Evolutionary conservation across 345 rosid genomes (phyloP).

Genomic region (Eucalyptus curtisii): DNA sequence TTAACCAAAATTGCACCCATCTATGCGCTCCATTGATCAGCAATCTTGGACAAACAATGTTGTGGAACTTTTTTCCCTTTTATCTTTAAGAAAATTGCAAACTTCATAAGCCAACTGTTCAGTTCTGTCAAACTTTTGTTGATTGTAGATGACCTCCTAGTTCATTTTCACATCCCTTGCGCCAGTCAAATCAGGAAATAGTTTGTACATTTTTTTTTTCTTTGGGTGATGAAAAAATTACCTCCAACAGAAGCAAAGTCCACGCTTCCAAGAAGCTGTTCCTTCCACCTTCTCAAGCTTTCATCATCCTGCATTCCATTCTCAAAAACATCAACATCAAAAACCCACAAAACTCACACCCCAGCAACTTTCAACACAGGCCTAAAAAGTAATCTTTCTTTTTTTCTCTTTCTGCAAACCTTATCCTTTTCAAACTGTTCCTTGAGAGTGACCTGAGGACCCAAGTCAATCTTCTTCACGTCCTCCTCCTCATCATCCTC

Average conservation of each 20-base stretch:
- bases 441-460: slow-evolving; percentile 10
- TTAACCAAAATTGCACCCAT: background rate
- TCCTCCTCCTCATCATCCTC: slow-evolving; percentile 7
- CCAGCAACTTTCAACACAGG: background rate
- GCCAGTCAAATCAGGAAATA: background rate
- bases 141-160: background rate
- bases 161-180: background rate
- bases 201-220: background rate
- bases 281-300: slow-evolving; percentile 74
- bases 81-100: background rate
- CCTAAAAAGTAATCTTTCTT: background rate
- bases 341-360: background rate
- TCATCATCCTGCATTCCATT: slow-evolving; percentile 47
- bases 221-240: background rate
- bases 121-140: background rate
- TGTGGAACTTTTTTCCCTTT: background rate
- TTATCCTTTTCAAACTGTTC: slow-evolving; percentile 11
- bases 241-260: slow-evolving; percentile 51
- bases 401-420: background rate
- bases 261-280: slow-evolving; percentile 65
- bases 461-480: slow-evolving; percentile 3
- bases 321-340: background rate
- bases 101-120: background rate
- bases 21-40: background rate
- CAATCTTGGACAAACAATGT: background rate